Evolutionary conservation across 1,284 basidiomycete species (phyloP).

Genomic region (Takashimella koratensis): DNA sequence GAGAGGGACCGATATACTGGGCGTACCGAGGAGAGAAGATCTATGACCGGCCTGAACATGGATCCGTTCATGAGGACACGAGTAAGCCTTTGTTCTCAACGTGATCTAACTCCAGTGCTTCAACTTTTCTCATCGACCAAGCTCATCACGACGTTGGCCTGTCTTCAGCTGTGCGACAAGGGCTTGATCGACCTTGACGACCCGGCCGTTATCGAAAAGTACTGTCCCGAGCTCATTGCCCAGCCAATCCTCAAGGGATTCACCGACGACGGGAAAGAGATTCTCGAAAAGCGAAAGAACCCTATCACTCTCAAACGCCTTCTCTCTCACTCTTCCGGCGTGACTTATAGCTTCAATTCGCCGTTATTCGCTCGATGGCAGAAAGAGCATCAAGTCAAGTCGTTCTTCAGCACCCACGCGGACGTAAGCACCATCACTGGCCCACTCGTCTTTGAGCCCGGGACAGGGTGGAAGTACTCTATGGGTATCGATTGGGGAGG

Average conservation of each 20-base stretch:
- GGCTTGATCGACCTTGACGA: constrained; percentile 8
- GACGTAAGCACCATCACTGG: constrained; percentile 11
- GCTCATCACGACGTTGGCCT: constrained; percentile 33
- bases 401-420: constrained; percentile 12
- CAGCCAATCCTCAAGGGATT: constrained; percentile 12
- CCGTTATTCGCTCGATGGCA: constrained; percentile 2
- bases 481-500: constrained; percentile 45
- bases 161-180: constrained; percentile 26
- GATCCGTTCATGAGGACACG: constrained; percentile 27
- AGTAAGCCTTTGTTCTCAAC: constrained; percentile 19
- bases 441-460: constrained; percentile 36
- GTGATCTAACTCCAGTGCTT: constrained; percentile 12
- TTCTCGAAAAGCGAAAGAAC: background rate
- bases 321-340: constrained; percentile 14
- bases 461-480: constrained; percentile 28
- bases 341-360: constrained; percentile 5
- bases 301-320: constrained; percentile 11
- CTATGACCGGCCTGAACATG: constrained; percentile 27
- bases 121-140: constrained; percentile 40
- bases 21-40: constrained; percentile 28
- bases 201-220: constrained; percentile 1
- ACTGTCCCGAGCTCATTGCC: constrained; percentile 11
- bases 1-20: constrained; percentile 30
- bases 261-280: constrained; percentile 5
- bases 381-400: background rate